Conservation (phyloP, 2,329 filamentous ascomycete genomes). For the Ophiosphaerella korrae region DNA sequence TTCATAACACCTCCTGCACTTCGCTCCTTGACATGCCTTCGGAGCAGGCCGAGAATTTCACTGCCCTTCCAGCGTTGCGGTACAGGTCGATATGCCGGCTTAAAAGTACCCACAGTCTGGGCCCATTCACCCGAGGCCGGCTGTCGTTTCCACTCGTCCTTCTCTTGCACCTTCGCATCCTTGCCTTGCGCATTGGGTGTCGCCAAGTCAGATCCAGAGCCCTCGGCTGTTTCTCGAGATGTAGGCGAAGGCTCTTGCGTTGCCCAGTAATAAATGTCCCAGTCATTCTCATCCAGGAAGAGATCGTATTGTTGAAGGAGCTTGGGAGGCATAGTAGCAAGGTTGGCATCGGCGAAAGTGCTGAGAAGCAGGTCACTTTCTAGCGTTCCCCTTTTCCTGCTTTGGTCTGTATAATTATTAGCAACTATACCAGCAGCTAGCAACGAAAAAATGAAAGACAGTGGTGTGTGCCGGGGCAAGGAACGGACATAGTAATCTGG, state of each 20-base stretch:
- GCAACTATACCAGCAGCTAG: constrained; percentile 1
- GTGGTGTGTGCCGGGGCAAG: constrained; percentile 11
- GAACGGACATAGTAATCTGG: constrained; percentile 74
- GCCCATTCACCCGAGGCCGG: constrained; percentile 83
- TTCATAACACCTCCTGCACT: constrained; percentile 64
- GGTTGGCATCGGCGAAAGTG: constrained; percentile 85
- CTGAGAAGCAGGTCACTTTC: constrained; percentile 95
- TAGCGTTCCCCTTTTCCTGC: constrained; percentile 92
- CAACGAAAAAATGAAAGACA: neutral
- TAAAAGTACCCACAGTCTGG: constrained; percentile 93
- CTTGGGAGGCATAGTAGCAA: constrained; percentile 71
- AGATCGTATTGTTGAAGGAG: constrained; percentile 85
- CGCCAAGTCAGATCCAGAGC: constrained; percentile 52
- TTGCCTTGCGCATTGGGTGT: constrained; percentile 53
- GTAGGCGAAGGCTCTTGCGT: constrained; percentile 76
- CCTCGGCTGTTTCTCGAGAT: constrained; percentile 62
- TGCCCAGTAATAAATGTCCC: constrained; percentile 99
- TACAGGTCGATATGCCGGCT: constrained; percentile 89
- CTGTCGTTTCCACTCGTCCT: constrained; percentile 57
- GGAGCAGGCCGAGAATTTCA: constrained; percentile 75
- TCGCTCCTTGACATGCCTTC: constrained; percentile 77
- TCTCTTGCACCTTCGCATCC: constrained; percentile 49
- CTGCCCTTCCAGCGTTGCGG: constrained; percentile 84
- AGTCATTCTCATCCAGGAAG: constrained; percentile 98
- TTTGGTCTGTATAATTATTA: constrained; percentile 71